Evolutionary conservation across 768 basidiomycete genomes (phyloP), one percentile per base, ranked within the genome.

Genomic region (Leccinum broughii): DNA sequence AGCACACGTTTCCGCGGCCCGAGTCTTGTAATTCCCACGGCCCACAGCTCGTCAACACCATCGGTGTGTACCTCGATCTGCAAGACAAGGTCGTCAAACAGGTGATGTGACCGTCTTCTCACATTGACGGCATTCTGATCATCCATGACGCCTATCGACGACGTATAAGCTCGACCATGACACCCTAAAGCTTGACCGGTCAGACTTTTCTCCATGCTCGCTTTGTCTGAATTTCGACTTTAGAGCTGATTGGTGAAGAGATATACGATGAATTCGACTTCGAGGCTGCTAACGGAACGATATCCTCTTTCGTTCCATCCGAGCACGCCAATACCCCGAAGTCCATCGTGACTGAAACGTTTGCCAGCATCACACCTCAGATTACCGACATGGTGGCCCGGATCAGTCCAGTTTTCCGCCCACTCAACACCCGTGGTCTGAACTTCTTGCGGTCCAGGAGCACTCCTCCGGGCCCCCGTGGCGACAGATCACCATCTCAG

Each of bases 251-350:
- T 57, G 93, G 93, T 14, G 92, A 95, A 75, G 93, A 95, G 68
- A 94, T 95, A 55, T 92, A 91, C 61, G 93, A 95, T 68, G 93
- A 95, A 75, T 94, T 92, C 70, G 93, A 94, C 68, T 81, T 83
- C 24, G 24, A 24, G 72, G 91, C 89, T 46, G 83, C 83, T n/a
- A 83, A 80, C 62, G 83, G 82, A 80, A 68, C 83, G 70, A 67
- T 79, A 63, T 79, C 75, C 22, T 76, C 68, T 56, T 83, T 74
- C 68, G 77, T 76, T 61, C 74, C 74, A 30, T 71, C 73, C 34
- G 71, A 71, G 53, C 52, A 62, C 64, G 62, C 69, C 60, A 58
- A 48, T 74, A 75, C 62, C 72, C 77, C 63, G 64, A 77, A 15
- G 24, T 24, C 24, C 24, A 24, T 24, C 24, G 24, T 24, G 24